Conservation (phyloP, 495 filamentous ascomycete species). For the Neurospora sp. region DNA sequence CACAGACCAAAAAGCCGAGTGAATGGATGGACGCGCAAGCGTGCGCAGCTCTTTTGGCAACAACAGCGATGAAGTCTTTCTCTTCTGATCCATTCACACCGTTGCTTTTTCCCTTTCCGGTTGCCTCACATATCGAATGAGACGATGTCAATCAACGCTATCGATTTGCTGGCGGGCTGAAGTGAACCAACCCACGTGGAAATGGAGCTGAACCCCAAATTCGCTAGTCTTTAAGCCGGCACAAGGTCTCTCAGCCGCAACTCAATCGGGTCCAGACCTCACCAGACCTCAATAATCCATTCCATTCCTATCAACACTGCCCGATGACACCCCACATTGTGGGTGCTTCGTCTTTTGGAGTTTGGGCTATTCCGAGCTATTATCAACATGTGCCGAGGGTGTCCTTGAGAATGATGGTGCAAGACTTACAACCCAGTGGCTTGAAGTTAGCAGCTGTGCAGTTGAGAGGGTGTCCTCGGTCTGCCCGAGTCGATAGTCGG, state of each 20-base stretch:
- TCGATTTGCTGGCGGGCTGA: not conserved
- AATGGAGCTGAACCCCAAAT: not conserved
- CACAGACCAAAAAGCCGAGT: not conserved
- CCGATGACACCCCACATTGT: not conserved
- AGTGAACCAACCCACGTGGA: not conserved
- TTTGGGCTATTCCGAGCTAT: not conserved
- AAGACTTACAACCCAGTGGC: not conserved
- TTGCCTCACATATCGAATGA: not conserved
- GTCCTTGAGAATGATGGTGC: not conserved
- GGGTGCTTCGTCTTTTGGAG: not conserved
- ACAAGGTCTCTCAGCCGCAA: not conserved
- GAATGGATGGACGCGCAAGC: not conserved
- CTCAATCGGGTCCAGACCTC: not conserved
- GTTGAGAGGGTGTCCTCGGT: not conserved
- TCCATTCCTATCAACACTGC: not conserved
- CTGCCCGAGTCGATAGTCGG: not conserved
- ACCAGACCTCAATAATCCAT: not conserved
- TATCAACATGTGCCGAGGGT: not conserved
- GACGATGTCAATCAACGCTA: not conserved
- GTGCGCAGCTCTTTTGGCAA: not conserved
- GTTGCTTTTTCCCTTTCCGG: not conserved
- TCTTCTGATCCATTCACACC: not conserved
- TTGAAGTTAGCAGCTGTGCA: not conserved
- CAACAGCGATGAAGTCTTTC: not conserved
- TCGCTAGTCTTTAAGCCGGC: not conserved